A percentile compares a stretch with the other conserved stretches of the same genome.
These are phyloP conservation scores for Yarrowia sp. DNA, from an alignment of 805 yeast species.

Conservation along the genomic window DNA sequence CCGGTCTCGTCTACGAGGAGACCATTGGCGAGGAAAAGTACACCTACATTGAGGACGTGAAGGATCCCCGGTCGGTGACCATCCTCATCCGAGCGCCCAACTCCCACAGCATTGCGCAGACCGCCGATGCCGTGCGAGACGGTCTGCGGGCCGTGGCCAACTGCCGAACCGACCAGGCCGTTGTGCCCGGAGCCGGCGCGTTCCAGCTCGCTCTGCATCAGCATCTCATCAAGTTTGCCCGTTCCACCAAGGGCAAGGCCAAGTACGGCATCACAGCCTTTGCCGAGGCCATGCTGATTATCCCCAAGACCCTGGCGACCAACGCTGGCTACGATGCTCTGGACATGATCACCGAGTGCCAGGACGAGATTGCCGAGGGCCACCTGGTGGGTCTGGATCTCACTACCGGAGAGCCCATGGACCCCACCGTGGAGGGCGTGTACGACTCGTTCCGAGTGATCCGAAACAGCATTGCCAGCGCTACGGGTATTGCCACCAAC, in stretches of 20 bases:
- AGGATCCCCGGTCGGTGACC: constrained; percentile 89
- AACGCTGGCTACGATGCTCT: constrained; percentile 94
- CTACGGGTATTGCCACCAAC: constrained; percentile 93
- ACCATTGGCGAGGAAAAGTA: constrained; percentile 96
- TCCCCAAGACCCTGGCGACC: constrained; percentile 90
- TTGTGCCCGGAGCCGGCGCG: constrained; percentile 98
- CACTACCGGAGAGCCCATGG: constrained; percentile 92
- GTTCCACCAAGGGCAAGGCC: constrained; percentile 78
- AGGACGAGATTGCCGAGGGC: constrained; percentile 84
- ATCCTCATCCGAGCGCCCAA: constrained; percentile 94
- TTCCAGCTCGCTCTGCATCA: constrained; percentile 84
- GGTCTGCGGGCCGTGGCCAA: constrained; percentile 95
- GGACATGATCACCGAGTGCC: constrained; percentile 86
- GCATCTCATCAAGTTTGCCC: constrained; percentile 59
- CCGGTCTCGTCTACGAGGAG: constrained; percentile 91
- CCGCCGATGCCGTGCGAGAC: constrained; percentile 96
- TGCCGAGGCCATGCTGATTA: constrained; percentile 86
- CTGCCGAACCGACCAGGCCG: constrained; percentile 80
- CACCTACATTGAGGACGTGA: constrained; percentile 88
- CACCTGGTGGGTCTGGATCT: constrained; percentile 90
- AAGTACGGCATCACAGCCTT: constrained; percentile 93
- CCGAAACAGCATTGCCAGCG: constrained; percentile 89
- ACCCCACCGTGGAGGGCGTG: constrained; percentile 90
- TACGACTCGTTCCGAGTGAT: constrained; percentile 97
- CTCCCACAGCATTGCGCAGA: constrained; percentile 84